Evolutionary conservation across 208 protist genomes (phyloP).

Genomic region (Trypanosoma mega): DNA sequence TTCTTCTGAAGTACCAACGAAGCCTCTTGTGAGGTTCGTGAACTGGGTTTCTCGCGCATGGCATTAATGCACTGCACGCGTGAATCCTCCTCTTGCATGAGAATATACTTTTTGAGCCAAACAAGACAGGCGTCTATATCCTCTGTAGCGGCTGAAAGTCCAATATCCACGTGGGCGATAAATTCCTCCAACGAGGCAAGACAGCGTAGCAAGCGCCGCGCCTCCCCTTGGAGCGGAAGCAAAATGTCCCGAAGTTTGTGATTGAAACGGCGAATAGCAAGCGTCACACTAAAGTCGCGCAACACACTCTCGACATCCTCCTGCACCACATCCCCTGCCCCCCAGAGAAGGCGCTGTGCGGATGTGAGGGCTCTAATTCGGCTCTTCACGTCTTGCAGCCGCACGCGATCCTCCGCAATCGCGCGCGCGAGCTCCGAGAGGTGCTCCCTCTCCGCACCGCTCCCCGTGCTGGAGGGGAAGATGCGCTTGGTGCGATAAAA

Average conservation of each 20-base stretch:
- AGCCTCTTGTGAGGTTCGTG: not conserved
- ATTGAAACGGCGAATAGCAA: conserved; percentile 26
- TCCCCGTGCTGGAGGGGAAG: not conserved
- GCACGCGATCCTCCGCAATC: conserved; percentile 17
- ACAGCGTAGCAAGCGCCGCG: conserved; percentile 13
- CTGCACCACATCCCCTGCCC: conserved; percentile 5
- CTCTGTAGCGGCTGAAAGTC: conserved; percentile 25
- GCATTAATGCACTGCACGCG: conserved; percentile 18
- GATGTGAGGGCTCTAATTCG: conserved; percentile 5
- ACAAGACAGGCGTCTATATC: conserved; percentile 27
- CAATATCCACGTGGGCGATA: conserved; percentile 23
- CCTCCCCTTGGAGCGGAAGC: conserved; percentile 14
- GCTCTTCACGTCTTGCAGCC: conserved; percentile 13
- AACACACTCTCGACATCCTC: conserved; percentile 15
- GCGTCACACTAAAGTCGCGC: conserved; percentile 14
- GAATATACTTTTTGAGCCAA: conserved; percentile 22
- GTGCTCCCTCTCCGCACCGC: not conserved
- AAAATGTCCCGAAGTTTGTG: conserved; percentile 26
- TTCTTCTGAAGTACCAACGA: not conserved
- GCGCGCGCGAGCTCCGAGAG: conserved; percentile 9
- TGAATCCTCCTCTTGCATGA: conserved; percentile 24
- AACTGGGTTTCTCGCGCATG: conserved; percentile 2
- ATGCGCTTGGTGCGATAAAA: conserved; percentile 22
- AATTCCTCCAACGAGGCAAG: conserved; percentile 22
- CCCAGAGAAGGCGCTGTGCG: conserved; percentile 21